Base-by-base conservation (phyloP, 1,284 basidiomycete species). In the Earliella scabrosa region DNA sequence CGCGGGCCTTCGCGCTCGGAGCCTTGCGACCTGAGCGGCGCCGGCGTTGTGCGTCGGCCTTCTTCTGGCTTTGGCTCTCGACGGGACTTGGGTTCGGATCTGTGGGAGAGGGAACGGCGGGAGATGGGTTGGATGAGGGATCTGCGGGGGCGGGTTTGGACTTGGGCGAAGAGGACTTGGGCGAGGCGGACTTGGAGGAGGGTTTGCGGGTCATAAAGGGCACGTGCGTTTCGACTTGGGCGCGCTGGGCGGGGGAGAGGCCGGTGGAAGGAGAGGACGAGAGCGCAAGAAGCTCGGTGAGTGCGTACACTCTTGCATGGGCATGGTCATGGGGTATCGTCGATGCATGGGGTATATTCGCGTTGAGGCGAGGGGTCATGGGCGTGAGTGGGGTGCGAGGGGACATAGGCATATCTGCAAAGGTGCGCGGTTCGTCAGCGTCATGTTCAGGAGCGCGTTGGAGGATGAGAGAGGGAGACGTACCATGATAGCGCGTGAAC, bases 231-330 rank as follows among this genome's bases (percentile, higher is more conserved):
- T 49, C 57, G 39, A 66, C 40, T 29, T 47, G 52, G 11, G 52
- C 53, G 39, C 32, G 58, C 54, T 68, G 62, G 3, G 55, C 40
- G 13, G 64, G 50, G 7, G 66, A 52, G 52, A 68, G 56, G 20
- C 45, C 41, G n/a, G 54, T 52, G 52, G 52, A 41, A 14, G 63
- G 57, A 3, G 66, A 63, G 2, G 60, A 54, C 2, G 67, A 63
- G 54, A 71, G 65, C 4, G 63, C 54, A 52, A 69, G 65, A 11
- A 71, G 68, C 14, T 59, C 54, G 47, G 52, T 8, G 56, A 61
- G 52, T 35, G 66, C 3, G 51, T 63, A 56, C 9, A 35, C 43
- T 47, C 23, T 44, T n/a, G n/a, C n/a, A n/a, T n/a, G n/a, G n/a
- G n/a, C n/a, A n/a, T n/a, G n/a, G n/a, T n/a, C n/a, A n/a, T n/a